Conservation (phyloP, 1,139 yeast genomes). For the Zhuliangozyma blackwelliae region DNA sequence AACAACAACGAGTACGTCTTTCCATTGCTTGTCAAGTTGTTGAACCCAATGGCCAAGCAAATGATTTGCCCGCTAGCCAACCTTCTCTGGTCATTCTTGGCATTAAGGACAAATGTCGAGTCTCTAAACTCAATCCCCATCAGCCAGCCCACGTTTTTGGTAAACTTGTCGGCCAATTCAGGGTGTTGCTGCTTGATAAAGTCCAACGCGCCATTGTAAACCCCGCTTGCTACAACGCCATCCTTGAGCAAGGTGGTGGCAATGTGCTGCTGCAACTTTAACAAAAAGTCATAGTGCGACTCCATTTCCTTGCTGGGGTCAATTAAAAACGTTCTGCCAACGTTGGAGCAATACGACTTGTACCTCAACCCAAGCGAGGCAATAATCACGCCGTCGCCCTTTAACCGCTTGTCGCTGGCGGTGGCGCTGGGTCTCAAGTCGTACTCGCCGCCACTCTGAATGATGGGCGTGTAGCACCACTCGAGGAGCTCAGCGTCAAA, state of each 20-base stretch:
- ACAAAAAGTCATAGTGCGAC: constrained; percentile 69
- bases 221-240: constrained; percentile 62
- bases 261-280: constrained; percentile 64
- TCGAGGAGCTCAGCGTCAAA: constrained; percentile 78
- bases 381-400: constrained; percentile 76
- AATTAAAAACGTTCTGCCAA: constrained; percentile 84
- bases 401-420: constrained; percentile 60
- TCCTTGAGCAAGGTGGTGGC: constrained; percentile 52
- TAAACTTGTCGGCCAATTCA: constrained; percentile 58
- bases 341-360: constrained; percentile 83
- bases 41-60: constrained; percentile 75
- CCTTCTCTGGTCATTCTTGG: constrained; percentile 66
- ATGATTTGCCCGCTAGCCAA: constrained; percentile 73
- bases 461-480: constrained; percentile 92
- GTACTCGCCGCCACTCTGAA: constrained; percentile 84
- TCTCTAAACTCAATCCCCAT: constrained; percentile 92
- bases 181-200: constrained; percentile 58
- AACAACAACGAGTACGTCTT: constrained; percentile 64
- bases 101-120: constrained; percentile 65
- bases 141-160: constrained; percentile 85
- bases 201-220: constrained; percentile 61
- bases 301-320: constrained; percentile 85
- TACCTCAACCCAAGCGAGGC: constrained; percentile 85
- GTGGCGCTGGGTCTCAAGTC: constrained; percentile 84
- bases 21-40: constrained; percentile 47